Percentiles rank a stretch among this genome's conserved stretches.
These are phyloP conservation scores for Calocera cornea DNA, from an alignment of 768 basidiomycete species.

Conservation along the genomic window DNA sequence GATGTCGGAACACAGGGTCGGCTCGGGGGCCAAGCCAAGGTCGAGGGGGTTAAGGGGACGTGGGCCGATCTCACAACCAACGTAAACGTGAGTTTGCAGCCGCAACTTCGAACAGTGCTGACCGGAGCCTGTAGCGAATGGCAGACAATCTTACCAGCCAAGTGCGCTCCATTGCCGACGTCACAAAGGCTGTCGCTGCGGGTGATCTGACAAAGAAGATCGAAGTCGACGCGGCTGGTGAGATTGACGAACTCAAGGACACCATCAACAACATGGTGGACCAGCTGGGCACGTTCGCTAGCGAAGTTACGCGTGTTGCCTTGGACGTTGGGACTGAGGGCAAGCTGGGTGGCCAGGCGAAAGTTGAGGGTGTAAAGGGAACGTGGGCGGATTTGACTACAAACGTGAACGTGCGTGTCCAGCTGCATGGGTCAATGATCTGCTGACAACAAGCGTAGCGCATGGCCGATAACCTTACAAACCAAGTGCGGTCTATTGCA, in stretches of 20 bases:
- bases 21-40: conserved; percentile 81
- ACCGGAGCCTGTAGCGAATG: too few relatives aligned
- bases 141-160: conserved; percentile 73
- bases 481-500: conserved; percentile 83
- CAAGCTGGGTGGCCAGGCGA: conserved; percentile 80
- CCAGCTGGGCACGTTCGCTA: conserved; percentile 23
- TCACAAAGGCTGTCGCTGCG: conserved; percentile 57
- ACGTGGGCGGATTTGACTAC: conserved; percentile 85
- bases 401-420: too few relatives aligned
- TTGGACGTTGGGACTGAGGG: conserved; percentile 84
- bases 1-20: conserved; percentile 39
- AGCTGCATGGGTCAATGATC: conserved; percentile 35
- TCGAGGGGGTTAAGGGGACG: conserved; percentile 81
- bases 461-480: conserved; percentile 91
- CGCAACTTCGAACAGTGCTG: too few relatives aligned
- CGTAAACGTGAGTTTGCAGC: conserved; percentile 62
- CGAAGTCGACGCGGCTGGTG: conserved; percentile 61
- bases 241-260: conserved; percentile 49
- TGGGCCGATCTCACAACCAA: conserved; percentile 81
- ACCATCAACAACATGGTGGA: conserved; percentile 40
- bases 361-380: conserved; percentile 80
- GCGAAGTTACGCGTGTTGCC: conserved; percentile 56
- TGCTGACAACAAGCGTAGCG: conserved; percentile 84
- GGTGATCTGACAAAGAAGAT: conserved; percentile 71
- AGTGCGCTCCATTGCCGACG: conserved; percentile 80